These are phyloP conservation scores for Ceratocystis harringtonii DNA, from an alignment of 2,329 filamentous ascomycete species.

Conservation along the genomic window DNA sequence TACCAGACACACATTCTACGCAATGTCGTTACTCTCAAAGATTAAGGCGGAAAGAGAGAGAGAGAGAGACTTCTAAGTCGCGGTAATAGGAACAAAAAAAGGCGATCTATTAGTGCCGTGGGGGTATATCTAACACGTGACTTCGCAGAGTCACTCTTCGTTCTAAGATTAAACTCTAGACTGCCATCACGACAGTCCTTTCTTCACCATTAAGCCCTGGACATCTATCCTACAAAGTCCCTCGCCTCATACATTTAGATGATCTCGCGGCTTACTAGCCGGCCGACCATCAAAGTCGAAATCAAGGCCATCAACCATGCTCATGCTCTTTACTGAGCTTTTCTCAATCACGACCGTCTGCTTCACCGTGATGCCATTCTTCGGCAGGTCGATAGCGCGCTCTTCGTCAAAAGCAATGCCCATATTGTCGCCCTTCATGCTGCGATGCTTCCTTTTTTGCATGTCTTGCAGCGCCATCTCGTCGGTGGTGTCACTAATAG, in stretches of 20 bases:
- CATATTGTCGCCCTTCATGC: not conserved
- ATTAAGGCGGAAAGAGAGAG: not conserved
- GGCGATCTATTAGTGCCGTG: not conserved
- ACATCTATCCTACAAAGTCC: not conserved
- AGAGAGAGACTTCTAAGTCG: not conserved
- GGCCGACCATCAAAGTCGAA: slow-evolving; percentile 8
- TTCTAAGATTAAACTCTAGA: not conserved
- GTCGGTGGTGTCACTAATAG: slow-evolving; percentile 9
- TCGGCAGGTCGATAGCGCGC: not conserved
- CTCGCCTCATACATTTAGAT: not conserved
- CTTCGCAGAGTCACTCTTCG: not conserved
- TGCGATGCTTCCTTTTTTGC: slow-evolving; percentile 5
- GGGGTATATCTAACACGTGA: slow-evolving; percentile 4
- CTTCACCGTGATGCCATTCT: slow-evolving; percentile 12
- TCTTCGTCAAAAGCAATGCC: slow-evolving; percentile 6
- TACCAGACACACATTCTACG: not conserved
- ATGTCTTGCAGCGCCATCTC: slow-evolving; percentile 12
- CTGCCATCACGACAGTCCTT: not conserved
- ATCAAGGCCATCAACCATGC: not conserved
- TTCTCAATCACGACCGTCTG: slow-evolving; percentile 12
- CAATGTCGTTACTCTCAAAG: not conserved
- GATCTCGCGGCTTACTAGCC: slow-evolving; percentile 8
- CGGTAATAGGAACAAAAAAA: not conserved
- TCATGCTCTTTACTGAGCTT: slow-evolving; percentile 2
- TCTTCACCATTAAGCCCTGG: not conserved